phyloP scores from a whole-genome alignment of 2,329 filamentous ascomycete species.

The Microsporum ferrugineum region DNA sequence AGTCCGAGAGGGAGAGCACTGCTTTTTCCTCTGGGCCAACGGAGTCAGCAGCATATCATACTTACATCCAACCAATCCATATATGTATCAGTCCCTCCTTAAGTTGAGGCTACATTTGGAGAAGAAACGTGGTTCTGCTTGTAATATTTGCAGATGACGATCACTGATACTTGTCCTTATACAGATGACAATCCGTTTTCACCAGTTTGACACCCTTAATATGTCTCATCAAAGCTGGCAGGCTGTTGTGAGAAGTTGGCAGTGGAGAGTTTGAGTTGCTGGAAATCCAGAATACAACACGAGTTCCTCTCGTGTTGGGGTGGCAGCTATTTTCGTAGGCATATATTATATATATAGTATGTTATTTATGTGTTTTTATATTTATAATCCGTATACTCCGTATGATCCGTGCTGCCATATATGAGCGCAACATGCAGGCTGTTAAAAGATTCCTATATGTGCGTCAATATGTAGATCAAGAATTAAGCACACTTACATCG shows the following conservation, averaged over 20 bases:
- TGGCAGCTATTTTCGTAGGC: not conserved
- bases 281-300: not conserved
- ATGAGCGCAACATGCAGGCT: not conserved
- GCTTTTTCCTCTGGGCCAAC: not conserved
- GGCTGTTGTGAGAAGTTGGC: not conserved
- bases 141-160: not conserved
- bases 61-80: not conserved
- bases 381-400: not conserved
- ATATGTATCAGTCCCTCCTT: not conserved
- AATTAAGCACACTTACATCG: not conserved
- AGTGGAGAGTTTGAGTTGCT: not conserved
- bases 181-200: not conserved
- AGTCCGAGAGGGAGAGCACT: not conserved
- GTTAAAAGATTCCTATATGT: not conserved
- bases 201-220: not conserved
- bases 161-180: not conserved
- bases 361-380: not conserved
- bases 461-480: not conserved
- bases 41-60: not conserved
- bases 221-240: not conserved
- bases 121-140: not conserved
- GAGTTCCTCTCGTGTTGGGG: not conserved
- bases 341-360: not conserved
- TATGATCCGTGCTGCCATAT: not conserved
- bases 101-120: not conserved